These are phyloP conservation scores for Phaeophleospora eucalypticola DNA, from an alignment of 2,329 filamentous ascomycete genomes.

Conservation along the genomic window DNA sequence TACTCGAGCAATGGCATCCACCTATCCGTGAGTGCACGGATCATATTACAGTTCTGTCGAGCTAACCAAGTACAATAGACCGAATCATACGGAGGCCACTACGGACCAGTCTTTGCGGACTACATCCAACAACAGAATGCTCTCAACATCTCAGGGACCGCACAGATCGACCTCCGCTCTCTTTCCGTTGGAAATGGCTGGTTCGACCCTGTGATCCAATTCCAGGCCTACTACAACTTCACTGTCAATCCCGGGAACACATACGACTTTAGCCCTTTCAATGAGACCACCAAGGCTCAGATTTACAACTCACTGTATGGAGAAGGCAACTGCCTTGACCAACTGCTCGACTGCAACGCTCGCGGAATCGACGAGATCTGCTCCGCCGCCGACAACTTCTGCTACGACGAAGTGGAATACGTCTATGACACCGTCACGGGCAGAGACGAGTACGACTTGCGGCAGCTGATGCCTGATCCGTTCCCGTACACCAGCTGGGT, in stretches of 20 bases:
- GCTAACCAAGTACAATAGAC: not conserved
- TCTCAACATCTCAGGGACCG: constrained; percentile 30
- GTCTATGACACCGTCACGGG: constrained; percentile 49
- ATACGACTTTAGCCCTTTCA: constrained; percentile 52
- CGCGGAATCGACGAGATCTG: constrained; percentile 51
- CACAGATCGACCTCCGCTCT: constrained; percentile 28
- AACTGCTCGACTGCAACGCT: constrained; percentile 51
- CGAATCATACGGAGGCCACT: constrained; percentile 28
- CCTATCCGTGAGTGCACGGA: constrained; percentile 13
- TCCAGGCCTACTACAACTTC: constrained; percentile 56
- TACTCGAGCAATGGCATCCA: constrained; percentile 25
- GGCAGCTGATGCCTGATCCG: constrained; percentile 52
- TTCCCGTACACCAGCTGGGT: constrained; percentile 52
- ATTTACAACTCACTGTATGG: constrained; percentile 60
- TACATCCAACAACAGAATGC: constrained; percentile 29
- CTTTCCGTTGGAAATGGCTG: constrained; percentile 51
- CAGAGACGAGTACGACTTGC: constrained; percentile 58
- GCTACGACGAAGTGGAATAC: constrained; percentile 49
- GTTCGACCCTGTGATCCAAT: constrained; percentile 54
- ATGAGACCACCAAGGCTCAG: constrained; percentile 45
- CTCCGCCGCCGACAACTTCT: constrained; percentile 53
- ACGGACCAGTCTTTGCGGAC: constrained; percentile 25
- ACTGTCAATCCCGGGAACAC: constrained; percentile 54
- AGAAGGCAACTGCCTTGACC: constrained; percentile 57
- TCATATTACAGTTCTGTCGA: not conserved